Percentiles rank a stretch among this genome's conserved stretches.
Evolutionary conservation across 192 early-diverging fungal genomes (phyloP).

Genomic region (Coemansia furcata): DNA sequence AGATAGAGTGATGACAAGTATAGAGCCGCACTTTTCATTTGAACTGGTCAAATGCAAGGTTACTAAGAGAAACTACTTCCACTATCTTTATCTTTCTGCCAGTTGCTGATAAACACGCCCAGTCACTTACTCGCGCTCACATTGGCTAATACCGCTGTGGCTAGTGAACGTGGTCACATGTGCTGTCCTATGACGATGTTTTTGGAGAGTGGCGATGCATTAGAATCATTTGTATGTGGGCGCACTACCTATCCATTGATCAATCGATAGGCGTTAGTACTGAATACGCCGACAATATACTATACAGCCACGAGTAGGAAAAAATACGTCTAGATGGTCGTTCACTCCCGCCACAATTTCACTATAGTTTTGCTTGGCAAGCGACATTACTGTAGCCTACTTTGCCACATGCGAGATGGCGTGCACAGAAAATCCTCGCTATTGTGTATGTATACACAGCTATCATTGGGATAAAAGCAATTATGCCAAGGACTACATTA

Average conservation of each 20-base stretch:
- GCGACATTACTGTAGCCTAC: background rate
- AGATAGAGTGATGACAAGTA: no score
- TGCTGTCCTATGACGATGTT: background rate
- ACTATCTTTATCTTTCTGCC: no score
- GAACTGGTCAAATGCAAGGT: no score
- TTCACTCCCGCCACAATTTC: background rate
- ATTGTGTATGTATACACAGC: background rate
- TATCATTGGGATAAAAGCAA: background rate
- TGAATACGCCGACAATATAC: background rate
- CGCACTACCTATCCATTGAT: background rate
- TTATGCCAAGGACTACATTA: background rate
- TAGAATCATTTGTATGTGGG: background rate
- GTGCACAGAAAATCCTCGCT: background rate
- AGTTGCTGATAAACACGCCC: no score
- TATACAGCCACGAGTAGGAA: background rate
- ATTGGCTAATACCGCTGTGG: background rate
- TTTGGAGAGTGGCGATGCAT: background rate
- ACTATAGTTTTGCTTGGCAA: background rate
- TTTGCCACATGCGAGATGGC: background rate
- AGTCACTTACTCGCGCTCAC: background rate
- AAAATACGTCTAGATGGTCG: background rate
- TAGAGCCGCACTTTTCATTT: no score
- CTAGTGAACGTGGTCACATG: background rate
- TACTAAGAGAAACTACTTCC: no score
- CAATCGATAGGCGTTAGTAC: background rate